These are phyloP conservation scores for Aspergillus udagawae DNA, from an alignment of 2,329 filamentous ascomycete species.

Conservation along the genomic window DNA sequence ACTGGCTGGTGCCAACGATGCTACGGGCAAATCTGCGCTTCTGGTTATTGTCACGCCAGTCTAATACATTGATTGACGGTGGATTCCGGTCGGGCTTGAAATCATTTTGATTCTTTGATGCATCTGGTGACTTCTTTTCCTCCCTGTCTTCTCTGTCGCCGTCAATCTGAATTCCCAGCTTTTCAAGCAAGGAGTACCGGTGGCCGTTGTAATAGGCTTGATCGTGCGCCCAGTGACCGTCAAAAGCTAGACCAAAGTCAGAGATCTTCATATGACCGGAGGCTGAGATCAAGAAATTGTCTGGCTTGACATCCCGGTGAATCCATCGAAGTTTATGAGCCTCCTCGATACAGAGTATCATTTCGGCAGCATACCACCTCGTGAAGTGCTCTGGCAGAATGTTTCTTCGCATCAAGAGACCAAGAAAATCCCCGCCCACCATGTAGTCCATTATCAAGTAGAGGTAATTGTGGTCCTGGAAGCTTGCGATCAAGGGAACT, in stretches of 20 bases:
- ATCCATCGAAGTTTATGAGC: conserved; percentile 85
- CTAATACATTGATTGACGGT: conserved; percentile 53
- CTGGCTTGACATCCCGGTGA: conserved; percentile 92
- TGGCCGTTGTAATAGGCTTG: conserved; percentile 81
- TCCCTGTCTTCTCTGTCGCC: conserved; percentile 70
- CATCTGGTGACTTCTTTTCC: conserved; percentile 36
- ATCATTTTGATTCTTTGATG: conserved; percentile 24
- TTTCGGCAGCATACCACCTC: conserved; percentile 88
- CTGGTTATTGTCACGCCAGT: conserved; percentile 66
- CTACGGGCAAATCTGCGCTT: conserved; percentile 74
- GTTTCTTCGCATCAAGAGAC: conserved; percentile 78
- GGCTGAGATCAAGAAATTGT: conserved; percentile 89
- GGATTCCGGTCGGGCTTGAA: conserved; percentile 28
- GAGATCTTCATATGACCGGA: conserved; percentile 92
- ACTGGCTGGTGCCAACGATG: conserved; percentile 91
- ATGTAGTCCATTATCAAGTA: conserved; percentile 99
- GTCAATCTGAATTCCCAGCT: conserved; percentile 66
- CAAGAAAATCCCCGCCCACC: conserved; percentile 92
- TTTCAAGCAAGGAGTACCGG: conserved; percentile 72
- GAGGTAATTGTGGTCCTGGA: conserved; percentile 77
- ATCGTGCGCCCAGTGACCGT: conserved; percentile 92
- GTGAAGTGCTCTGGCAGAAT: conserved; percentile 73
- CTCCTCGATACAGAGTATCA: conserved; percentile 93
- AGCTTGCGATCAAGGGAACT: conserved; percentile 80
- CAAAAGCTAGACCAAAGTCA: conserved; percentile 92